Base-by-base conservation (phyloP, 192 early-diverging fungal species). In the Ramicandelaber brevisporus region DNA sequence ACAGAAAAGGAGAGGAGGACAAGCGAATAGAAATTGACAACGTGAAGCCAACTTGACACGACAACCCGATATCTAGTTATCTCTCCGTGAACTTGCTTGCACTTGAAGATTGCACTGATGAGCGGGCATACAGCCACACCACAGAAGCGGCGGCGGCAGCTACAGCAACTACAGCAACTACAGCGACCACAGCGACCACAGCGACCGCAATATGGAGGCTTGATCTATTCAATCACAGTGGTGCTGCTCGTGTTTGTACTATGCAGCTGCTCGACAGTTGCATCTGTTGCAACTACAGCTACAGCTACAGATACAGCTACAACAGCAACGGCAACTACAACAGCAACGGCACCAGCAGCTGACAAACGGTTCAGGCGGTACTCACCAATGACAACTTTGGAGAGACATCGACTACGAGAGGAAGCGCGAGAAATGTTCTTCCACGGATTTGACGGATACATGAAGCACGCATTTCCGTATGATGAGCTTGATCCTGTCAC, bases 401-500 rank as follows among this genome's bases (percentile, higher is more conserved):
- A 37, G 11, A 15, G n/a, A 5, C 23, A 20, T 13, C 2, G 15
- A 7, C 38, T 59, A 4, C 48, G 56, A 1, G 25, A 58, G 20
- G 41, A 37, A 24, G 35, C 38, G 7, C 40, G 63, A 50, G 61
- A 69, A 29, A 70, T 76, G 54, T 76, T 81, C 29, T 50, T 61
- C 57, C 78, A 81, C 46, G 74, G 73, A 9, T 87, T 64, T 41
- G 39, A 70, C 21, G 68, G 57, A 3, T 89, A 89, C 39, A 68
- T 84, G 59, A 35, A 65, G 25, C 38, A 80, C 35, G 90, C 75
- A 2, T 96, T 75, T 51, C 90, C 90, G 2, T 50, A 59, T 20
- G 90, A 97, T 44, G 86, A 92, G 61, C 61, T 97, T 14, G 70
- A 84, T 26, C 90, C 90, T 6, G 39, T 93, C 10, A 42, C 46